Evolutionary conservation across 108 stramenopile genomes (phyloP), one percentile per base, ranked within the genome.

Genomic region (Cyclotella atomus): DNA sequence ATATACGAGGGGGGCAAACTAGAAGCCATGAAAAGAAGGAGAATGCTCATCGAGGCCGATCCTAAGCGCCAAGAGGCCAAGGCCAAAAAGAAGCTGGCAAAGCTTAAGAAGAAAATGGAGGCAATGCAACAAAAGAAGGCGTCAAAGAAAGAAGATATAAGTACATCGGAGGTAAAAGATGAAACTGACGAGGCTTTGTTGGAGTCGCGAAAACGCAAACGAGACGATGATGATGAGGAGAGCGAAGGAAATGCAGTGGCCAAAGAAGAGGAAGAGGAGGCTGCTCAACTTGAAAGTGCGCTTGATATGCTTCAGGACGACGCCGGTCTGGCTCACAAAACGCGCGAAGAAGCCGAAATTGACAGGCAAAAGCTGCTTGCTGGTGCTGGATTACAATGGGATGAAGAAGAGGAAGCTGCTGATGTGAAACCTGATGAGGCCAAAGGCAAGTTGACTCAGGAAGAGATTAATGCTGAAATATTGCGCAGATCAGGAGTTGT

Each of bases 1-100:
- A 85, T 87, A 5, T 94, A 94, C 69, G 91, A 94, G 50, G 92
- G 89, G 17, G 91, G 91, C 1, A 95, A 95, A 74, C 36, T 74
- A 49, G 83, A n/a, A 30, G 95, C 92, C 35, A 95, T 95, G 95
- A 90, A 91, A 77, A 81, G 87, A 43, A 67, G 95, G 41, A 87
- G 92, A 36, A 76, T 65, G 67, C 52, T 91, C n/a, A 83, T 84
- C 16, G 86, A 91, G 52, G 87, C 83, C 0, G 92, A 95, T 69
- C 94, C 94, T 4, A 86, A 78, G 38, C 85, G 85, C 27, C 82
- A 87, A 65, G 89, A 91, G 66, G 77, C 85, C 44, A 90, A 86
- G 70, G 69, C 78, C 15, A 64, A 79, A 34, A 73, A 60, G 56
- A 81, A 75, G 61, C 65, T 95, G 23, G 86, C 85, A 44, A 86